phyloP scores from a whole-genome alignment of 129 eudicot species.

The Rutidosis leptorrhynchoides region DNA sequence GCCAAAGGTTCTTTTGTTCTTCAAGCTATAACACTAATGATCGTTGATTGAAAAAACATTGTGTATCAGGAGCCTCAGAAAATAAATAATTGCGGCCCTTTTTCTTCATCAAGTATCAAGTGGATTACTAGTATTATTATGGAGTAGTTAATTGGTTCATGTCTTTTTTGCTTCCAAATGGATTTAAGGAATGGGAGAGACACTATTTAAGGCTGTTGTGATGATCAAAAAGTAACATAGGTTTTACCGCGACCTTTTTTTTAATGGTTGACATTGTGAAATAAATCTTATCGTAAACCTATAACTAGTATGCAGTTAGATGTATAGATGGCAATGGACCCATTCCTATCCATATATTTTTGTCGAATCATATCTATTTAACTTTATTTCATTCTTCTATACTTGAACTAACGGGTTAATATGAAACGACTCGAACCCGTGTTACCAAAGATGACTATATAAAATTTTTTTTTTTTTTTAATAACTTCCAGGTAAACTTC shows the following conservation, averaged over 20 bases:
- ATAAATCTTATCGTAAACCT: neutral
- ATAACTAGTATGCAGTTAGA: neutral
- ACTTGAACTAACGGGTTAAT: no score
- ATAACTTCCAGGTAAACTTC: no score
- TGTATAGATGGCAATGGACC: no score
- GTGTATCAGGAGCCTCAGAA: neutral
- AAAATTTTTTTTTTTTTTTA: no score
- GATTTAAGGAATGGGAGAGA: neutral
- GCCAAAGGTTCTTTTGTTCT: constrained; percentile 82
- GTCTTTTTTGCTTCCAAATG: constrained; percentile 7
- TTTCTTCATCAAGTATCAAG: neutral
- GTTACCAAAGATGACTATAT: no score
- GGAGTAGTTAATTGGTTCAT: constrained; percentile 18
- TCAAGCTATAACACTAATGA: constrained; percentile 22
- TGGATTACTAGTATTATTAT: constrained; percentile 6
- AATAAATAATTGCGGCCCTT: neutral
- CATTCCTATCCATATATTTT: no score
- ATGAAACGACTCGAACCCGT: no score
- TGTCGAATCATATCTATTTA: no score
- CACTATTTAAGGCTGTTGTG: constrained; percentile 14
- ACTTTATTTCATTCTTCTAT: no score
- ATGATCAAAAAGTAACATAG: neutral
- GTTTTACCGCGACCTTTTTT: no score
- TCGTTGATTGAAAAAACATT: neutral
- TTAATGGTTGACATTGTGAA: neutral